phyloP scores from a whole-genome alignment of 2,329 filamentous ascomycete genomes.

The Hymenoscyphus infarciens region DNA sequence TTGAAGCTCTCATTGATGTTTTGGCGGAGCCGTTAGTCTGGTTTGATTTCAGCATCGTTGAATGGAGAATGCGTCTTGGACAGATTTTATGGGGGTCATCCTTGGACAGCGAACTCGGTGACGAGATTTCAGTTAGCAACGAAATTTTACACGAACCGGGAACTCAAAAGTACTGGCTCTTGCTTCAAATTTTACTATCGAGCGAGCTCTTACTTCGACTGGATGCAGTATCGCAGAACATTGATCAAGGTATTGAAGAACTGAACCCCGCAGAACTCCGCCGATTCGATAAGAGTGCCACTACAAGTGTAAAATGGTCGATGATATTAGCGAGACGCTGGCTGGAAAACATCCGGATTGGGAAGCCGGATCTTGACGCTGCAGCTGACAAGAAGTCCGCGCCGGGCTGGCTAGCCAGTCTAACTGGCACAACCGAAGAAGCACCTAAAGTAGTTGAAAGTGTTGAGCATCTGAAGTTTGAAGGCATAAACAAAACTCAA shows the following conservation, averaged over 20 bases:
- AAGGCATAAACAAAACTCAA: slow-evolving; percentile 48
- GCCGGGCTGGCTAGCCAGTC: slow-evolving; percentile 51
- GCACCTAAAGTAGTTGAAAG: slow-evolving; percentile 35
- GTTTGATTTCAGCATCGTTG: slow-evolving; percentile 71
- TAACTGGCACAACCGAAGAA: slow-evolving; percentile 44
- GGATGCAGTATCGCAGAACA: slow-evolving; percentile 59
- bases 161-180: slow-evolving; percentile 63
- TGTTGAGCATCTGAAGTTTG: slow-evolving; percentile 37
- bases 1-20: slow-evolving; percentile 63
- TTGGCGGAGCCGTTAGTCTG: slow-evolving; percentile 64
- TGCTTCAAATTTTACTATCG: slow-evolving; percentile 62
- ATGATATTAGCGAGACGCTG: slow-evolving; percentile 60
- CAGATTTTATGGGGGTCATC: slow-evolving; percentile 65
- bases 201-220: slow-evolving; percentile 63
- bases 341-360: slow-evolving; percentile 64
- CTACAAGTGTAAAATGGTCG: slow-evolving; percentile 62
- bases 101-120: slow-evolving; percentile 47
- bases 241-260: slow-evolving; percentile 50
- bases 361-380: slow-evolving; percentile 39
- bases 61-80: slow-evolving; percentile 70
- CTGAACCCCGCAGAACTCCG: slow-evolving; percentile 55
- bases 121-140: slow-evolving; percentile 50
- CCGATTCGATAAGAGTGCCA: slow-evolving; percentile 60
- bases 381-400: slow-evolving; percentile 33
- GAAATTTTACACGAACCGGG: slow-evolving; percentile 48